phyloP scores from a whole-genome alignment of 2,329 filamentous ascomycete genomes.

The Colletotrichum coccodes region DNA sequence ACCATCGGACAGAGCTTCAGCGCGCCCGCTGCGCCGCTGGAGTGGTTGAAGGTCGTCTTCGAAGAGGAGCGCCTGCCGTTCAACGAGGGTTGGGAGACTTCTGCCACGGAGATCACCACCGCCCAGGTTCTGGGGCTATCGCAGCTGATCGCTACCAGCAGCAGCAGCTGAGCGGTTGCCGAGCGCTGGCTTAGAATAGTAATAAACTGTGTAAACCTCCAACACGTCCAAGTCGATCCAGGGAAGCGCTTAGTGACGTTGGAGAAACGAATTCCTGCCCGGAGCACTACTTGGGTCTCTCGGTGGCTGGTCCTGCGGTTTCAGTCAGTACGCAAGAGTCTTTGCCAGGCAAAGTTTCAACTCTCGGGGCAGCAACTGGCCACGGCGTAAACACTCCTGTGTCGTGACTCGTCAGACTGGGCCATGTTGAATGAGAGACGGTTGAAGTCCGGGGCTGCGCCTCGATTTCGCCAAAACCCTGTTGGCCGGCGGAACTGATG shows the following conservation, averaged over 20 bases:
- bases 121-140: constrained; percentile 23
- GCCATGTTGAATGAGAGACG: not conserved
- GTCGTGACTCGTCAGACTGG: not conserved
- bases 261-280: not conserved
- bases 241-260: not conserved
- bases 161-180: not conserved
- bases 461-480: not conserved
- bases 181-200: not conserved
- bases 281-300: not conserved
- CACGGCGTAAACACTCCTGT: not conserved
- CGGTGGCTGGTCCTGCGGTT: not conserved
- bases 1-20: constrained; percentile 32
- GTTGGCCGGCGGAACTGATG: not conserved
- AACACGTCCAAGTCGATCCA: not conserved
- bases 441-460: too few relatives aligned
- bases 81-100: constrained; percentile 21
- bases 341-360: not conserved
- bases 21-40: constrained; percentile 21
- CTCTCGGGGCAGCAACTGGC: too few relatives aligned
- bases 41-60: constrained; percentile 24
- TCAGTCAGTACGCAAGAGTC: not conserved
- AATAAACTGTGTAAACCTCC: not conserved
- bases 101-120: constrained; percentile 1
- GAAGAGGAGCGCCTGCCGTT: constrained; percentile 30
- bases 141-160: constrained; percentile 19